Evolutionary conservation across 176 grass and related monocot genomes (phyloP).

Genomic region (Triticum monococcum): DNA sequence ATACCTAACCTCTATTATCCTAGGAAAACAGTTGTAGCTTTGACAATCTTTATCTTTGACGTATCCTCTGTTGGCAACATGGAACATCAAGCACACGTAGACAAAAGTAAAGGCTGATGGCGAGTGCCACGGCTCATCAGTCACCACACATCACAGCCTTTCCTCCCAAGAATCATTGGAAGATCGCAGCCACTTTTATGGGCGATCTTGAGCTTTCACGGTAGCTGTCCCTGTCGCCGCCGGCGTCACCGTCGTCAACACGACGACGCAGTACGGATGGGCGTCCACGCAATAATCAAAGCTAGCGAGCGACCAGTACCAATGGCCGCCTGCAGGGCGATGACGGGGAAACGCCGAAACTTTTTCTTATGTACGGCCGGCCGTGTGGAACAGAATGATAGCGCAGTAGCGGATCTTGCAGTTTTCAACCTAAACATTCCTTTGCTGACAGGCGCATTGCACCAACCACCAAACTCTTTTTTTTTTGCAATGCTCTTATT

Average conservation of each 20-base stretch:
- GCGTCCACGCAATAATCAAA: constrained; percentile 31
- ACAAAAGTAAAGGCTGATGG: constrained; percentile 36
- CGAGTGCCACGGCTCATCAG: background rate
- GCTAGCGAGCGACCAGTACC: constrained; percentile 3
- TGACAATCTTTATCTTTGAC: background rate
- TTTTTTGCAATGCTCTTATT: background rate
- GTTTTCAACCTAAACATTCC: constrained; percentile 53
- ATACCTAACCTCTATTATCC: background rate
- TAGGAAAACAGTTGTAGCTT: constrained; percentile 24
- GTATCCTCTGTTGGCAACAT: background rate
- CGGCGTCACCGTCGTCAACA: background rate
- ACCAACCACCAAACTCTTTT: background rate
- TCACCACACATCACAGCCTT: background rate
- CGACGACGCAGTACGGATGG: constrained; percentile 10
- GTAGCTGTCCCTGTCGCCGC: constrained; percentile 29
- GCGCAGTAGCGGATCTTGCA: constrained; percentile 27
- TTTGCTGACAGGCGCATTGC: constrained; percentile 16
- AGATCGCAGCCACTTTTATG: constrained; percentile 11
- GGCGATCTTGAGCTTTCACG: constrained; percentile 1
- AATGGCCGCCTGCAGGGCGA: background rate
- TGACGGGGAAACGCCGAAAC: constrained; percentile 1
- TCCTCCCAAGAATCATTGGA: constrained; percentile 20
- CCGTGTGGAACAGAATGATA: background rate
- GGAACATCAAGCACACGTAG: background rate
- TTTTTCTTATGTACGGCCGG: background rate